A percentile compares a stretch with the other conserved stretches of the same genome.
phyloP scores from a whole-genome alignment of 139 green algal genomes.

The Volvox africanus region DNA sequence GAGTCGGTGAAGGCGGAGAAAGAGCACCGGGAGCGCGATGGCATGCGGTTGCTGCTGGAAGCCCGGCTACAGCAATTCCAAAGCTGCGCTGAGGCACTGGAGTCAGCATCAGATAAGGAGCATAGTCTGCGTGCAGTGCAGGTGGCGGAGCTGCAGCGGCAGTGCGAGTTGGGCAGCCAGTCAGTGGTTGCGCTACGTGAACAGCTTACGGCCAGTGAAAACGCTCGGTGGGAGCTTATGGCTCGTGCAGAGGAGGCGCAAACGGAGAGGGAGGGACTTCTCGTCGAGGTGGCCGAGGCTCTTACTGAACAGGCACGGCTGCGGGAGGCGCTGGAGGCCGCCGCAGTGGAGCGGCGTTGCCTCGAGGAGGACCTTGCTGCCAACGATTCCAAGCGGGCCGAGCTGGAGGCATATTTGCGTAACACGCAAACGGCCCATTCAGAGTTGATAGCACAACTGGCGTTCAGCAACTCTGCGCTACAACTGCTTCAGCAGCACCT shows the following conservation, averaged over 20 bases:
- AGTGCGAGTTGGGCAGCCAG: background rate
- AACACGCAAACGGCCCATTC: background rate
- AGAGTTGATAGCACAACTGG: background rate
- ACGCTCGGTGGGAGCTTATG: background rate
- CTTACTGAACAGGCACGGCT: background rate
- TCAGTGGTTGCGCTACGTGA: background rate
- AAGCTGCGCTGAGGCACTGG: background rate
- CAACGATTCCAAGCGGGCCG: background rate
- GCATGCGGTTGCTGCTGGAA: background rate
- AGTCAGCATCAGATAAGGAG: background rate
- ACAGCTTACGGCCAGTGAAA: background rate
- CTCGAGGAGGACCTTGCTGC: background rate
- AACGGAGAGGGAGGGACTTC: background rate
- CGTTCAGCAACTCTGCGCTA: background rate
- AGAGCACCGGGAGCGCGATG: background rate
- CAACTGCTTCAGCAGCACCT: slow-evolving; percentile 1
- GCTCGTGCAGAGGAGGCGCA: background rate
- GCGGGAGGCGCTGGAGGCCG: background rate
- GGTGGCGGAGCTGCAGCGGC: slow-evolving; percentile 1
- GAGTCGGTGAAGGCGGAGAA: background rate
- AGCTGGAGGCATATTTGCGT: background rate
- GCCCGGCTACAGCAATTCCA: background rate
- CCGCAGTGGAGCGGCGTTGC: background rate
- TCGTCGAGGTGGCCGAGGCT: background rate
- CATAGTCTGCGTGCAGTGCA: background rate